These are phyloP conservation scores for Wickerhamomyces sp. DNA, from an alignment of 1,139 yeast genomes.

Conservation along the genomic window DNA sequence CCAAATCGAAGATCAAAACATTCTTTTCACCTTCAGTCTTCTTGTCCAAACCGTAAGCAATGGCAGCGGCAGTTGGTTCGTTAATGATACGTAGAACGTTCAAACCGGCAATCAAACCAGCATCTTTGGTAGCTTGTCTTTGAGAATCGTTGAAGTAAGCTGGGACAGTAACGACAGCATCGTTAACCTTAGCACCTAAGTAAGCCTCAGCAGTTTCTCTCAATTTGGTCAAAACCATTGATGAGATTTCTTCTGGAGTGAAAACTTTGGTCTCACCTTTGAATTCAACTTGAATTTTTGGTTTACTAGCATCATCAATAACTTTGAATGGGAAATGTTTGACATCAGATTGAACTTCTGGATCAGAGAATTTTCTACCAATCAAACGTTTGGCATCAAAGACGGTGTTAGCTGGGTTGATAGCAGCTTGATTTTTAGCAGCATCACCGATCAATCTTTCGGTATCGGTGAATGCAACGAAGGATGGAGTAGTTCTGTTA, in stretches of 20 bases:
- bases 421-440: slow-evolving; percentile 98
- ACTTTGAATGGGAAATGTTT: slow-evolving; percentile 98
- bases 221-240: slow-evolving; percentile 97
- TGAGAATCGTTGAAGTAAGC: slow-evolving; percentile 98
- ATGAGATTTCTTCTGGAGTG: slow-evolving; percentile 96
- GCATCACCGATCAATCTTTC: slow-evolving; percentile 99
- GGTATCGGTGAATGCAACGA: slow-evolving; percentile 96
- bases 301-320: slow-evolving; percentile 81
- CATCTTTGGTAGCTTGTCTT: slow-evolving; percentile 99
- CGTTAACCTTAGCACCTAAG: slow-evolving; percentile 87
- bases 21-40: slow-evolving; percentile 80
- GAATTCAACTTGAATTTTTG: slow-evolving; percentile 91
- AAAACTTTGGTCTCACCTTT: slow-evolving; percentile 90
- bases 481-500: slow-evolving; percentile 99
- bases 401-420: slow-evolving; percentile 95
- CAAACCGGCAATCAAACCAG: slow-evolving; percentile 97
- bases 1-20: slow-evolving; percentile 93
- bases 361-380: slow-evolving; percentile 90
- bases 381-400: slow-evolving; percentile 98
- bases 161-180: slow-evolving; percentile 96
- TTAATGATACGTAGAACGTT: slow-evolving; percentile 95
- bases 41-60: slow-evolving; percentile 98
- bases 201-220: slow-evolving; percentile 97
- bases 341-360: slow-evolving; percentile 91
- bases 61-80: slow-evolving; percentile 99